Evolutionary conservation across 2,329 filamentous ascomycete genomes (phyloP), one percentile per base, ranked within the genome.

Genomic region (Phyllosticta ampelicida): DNA sequence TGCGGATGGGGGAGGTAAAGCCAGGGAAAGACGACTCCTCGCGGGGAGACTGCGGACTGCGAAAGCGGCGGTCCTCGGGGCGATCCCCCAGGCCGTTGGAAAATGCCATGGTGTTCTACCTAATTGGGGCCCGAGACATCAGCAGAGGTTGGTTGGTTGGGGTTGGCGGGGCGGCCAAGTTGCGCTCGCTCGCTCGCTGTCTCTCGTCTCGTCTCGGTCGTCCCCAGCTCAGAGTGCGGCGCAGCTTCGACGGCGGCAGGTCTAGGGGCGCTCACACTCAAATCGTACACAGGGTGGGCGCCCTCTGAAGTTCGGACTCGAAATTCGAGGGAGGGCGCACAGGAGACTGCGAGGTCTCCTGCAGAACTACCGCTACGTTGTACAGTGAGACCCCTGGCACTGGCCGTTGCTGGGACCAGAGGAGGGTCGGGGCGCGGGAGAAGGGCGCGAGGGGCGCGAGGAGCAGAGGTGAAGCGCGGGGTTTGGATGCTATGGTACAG

Each of bases 41-140:
- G 66, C 85, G 83, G 58, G 89, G 83, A 65, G 88, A 88, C 73
- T 87, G 85, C 73, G 90, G 86, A 69, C 82, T 81, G 66, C 86
- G 85, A 74, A 87, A 91, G 71, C 86, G 86, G 73, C 89, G 78
- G 74, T 90, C 87, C 75, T 92, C 88, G 81, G 89, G 87, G 70
- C 81, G 78, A 67, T 83, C 82, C 69, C 76, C 82, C 69, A 82
- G 74, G 68, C 79, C 79, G 68, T 80, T 79, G 64, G 81, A 81
- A 74, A 82, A 86, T 64, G 84, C 81, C 85, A 87, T 87, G 57
- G 48, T 55, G 51, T 55, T 55, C 50, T 55, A 55, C 57, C 57
- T 59, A 48, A 29, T 48, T 29, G 53, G 30, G 20, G 48, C 51
- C 48, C 30, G 48, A 52, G 53, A 51, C 48, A 54, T 59, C 36